Percentiles rank a stretch among this genome's conserved stretches.
These are phyloP conservation scores for Penicillium sp. DNA, from an alignment of 2,329 filamentous ascomycete genomes.

Conservation along the genomic window DNA sequence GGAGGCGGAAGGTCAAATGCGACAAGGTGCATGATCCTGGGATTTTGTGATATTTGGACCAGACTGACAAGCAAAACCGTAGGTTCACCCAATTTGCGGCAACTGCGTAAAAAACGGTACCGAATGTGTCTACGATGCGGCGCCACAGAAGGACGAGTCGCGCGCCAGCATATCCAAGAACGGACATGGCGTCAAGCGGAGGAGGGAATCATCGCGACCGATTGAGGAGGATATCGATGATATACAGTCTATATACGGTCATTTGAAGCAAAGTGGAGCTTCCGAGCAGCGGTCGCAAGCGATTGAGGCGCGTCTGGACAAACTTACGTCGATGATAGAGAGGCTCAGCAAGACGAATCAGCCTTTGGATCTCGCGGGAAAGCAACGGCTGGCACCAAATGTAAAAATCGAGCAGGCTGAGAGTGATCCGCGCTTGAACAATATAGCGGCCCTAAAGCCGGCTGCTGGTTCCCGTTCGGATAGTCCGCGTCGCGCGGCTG, in stretches of 20 bases:
- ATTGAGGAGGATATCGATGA: constrained; percentile 29
- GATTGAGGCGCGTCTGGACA: constrained; percentile 39
- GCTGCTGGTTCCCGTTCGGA: no score
- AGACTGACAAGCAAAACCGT: no score
- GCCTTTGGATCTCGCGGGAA: no score
- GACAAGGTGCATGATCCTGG: constrained; percentile 30
- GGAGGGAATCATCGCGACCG: constrained; percentile 24
- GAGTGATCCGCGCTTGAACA: no score
- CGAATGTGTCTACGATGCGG: constrained; percentile 37
- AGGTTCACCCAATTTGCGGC: constrained; percentile 40
- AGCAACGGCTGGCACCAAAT: constrained; percentile 13
- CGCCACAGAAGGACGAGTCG: constrained; percentile 20
- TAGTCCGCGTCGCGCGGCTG: constrained; percentile 30
- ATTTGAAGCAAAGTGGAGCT: no score
- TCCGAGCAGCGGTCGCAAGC: constrained; percentile 24
- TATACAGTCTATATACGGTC: constrained; percentile 26
- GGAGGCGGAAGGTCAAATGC: constrained; percentile 42
- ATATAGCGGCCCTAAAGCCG: no score
- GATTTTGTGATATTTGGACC: no score
- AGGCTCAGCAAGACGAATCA: no score
- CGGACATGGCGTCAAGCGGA: constrained; percentile 30
- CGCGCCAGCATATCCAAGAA: constrained; percentile 11
- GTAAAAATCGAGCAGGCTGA: constrained; percentile 11
- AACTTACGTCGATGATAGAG: constrained; percentile 42
- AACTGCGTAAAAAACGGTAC: constrained; percentile 39